Conservation (phyloP, 495 filamentous ascomycete genomes). For the Penicillium roqueforti region DNA sequence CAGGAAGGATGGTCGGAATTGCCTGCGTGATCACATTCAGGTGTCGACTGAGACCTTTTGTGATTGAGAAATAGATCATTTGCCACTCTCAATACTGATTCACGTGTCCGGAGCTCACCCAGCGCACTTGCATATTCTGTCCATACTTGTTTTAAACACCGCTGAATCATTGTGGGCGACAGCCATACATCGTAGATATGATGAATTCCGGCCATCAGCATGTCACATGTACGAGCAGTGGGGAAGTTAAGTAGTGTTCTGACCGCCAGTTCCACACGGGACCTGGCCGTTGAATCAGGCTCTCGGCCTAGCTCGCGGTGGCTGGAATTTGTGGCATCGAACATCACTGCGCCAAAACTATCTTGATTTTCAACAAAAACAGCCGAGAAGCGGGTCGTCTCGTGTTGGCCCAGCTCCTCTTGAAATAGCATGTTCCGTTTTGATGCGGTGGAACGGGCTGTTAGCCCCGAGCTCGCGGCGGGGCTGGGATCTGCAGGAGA, state of each 20-base stretch:
- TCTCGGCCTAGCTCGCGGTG: background rate
- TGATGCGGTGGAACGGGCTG: background rate
- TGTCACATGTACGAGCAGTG: background rate
- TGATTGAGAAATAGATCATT: background rate
- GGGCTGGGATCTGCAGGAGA: background rate
- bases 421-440: background rate
- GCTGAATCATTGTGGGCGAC: background rate
- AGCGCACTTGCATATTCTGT: background rate
- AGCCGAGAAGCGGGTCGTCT: background rate
- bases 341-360: background rate
- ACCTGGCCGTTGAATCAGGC: background rate
- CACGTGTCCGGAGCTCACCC: background rate
- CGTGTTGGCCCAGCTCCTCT: background rate
- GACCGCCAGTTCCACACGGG: background rate
- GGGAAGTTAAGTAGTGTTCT: background rate
- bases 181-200: background rate
- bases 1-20: background rate
- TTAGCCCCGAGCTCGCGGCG: background rate
- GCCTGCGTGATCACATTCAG: background rate
- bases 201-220: background rate
- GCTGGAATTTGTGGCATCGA: background rate
- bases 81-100: background rate
- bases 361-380: background rate
- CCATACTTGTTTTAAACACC: background rate
- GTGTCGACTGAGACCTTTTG: background rate